phyloP scores from a whole-genome alignment of 2,329 filamentous ascomycete genomes.

The Pestalotiopsis sp. region DNA sequence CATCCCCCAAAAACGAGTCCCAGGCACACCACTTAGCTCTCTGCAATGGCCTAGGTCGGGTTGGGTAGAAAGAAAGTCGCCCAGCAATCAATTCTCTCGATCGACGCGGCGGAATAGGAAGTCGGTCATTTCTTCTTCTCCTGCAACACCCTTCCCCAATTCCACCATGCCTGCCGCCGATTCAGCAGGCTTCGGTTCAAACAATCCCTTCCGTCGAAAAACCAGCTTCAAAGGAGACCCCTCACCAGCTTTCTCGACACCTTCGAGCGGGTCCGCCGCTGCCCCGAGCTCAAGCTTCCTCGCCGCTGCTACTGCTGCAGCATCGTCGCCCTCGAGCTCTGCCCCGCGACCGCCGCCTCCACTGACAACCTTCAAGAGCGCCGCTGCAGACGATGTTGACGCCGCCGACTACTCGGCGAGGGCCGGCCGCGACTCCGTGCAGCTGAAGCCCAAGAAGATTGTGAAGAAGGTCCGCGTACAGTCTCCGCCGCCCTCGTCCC shows the following conservation, averaged over 20 bases:
- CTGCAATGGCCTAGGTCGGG: conserved; percentile 3
- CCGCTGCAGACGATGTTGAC: conserved; percentile 33
- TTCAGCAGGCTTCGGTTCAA: conserved; percentile 38
- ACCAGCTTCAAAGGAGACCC: conserved; percentile 15
- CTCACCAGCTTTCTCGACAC: conserved; percentile 19
- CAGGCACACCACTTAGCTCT: conserved; percentile 5
- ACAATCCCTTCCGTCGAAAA: conserved; percentile 58
- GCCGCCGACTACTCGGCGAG: conserved; percentile 17
- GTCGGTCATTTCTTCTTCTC: background rate
- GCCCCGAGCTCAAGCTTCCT: conserved; percentile 18
- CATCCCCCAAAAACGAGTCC: conserved; percentile 2
- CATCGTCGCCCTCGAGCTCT: conserved; percentile 16
- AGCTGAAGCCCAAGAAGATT: conserved; percentile 47
- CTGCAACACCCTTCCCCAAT: conserved; percentile 12
- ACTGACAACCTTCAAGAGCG: conserved; percentile 34
- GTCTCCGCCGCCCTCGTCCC: conserved; percentile 64
- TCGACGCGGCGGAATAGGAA: background rate
- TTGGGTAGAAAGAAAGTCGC: conserved; percentile 2
- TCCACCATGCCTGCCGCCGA: conserved; percentile 38
- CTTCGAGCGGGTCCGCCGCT: conserved; percentile 17
- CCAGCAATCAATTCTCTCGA: background rate
- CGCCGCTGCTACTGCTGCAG: conserved; percentile 17
- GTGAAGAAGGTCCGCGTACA: conserved; percentile 70
- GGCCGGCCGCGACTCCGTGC: conserved; percentile 34
- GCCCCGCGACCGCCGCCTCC: conserved; percentile 28